These are phyloP conservation scores for Xylaria sp. DNA, from an alignment of 2,329 filamentous ascomycete species.

Conservation along the genomic window DNA sequence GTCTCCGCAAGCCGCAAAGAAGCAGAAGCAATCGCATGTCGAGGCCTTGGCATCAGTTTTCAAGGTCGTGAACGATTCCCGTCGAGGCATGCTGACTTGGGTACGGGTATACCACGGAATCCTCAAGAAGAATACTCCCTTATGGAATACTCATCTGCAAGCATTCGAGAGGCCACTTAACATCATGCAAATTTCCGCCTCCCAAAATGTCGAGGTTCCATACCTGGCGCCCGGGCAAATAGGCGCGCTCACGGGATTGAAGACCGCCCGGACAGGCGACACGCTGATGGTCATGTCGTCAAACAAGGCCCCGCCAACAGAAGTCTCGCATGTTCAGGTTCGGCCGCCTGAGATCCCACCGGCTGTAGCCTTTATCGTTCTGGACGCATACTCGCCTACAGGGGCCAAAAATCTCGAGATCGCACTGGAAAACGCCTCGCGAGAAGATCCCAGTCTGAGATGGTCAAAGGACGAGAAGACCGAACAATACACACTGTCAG, in stretches of 20 bases:
- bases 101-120: slow-evolving; percentile 90
- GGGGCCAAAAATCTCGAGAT: slow-evolving; percentile 84
- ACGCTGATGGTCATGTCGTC: slow-evolving; percentile 81
- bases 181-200: slow-evolving; percentile 89
- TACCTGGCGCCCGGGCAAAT: slow-evolving; percentile 88
- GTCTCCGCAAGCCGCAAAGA: slow-evolving; percentile 47
- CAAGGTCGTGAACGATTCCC: slow-evolving; percentile 91
- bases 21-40: slow-evolving; percentile 49
- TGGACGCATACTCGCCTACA: slow-evolving; percentile 80
- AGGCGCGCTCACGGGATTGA: slow-evolving; percentile 89
- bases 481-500: slow-evolving; percentile 90
- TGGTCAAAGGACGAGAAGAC: slow-evolving; percentile 88
- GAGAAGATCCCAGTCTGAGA: slow-evolving; percentile 92
- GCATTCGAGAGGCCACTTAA: slow-evolving; percentile 82
- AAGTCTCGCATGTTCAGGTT: slow-evolving; percentile 80
- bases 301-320: slow-evolving; percentile 70
- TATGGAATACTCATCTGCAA: slow-evolving; percentile 89
- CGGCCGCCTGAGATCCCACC: slow-evolving; percentile 90
- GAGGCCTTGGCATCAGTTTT: slow-evolving; percentile 76
- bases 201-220: slow-evolving; percentile 84
- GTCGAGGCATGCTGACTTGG: slow-evolving; percentile 88
- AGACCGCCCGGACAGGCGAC: slow-evolving; percentile 91
- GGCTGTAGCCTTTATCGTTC: slow-evolving; percentile 94
- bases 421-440: slow-evolving; percentile 78
- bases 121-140: slow-evolving; percentile 75